These are phyloP conservation scores for Penicillium brasilianum DNA, from an alignment of 2,329 filamentous ascomycete genomes.

Conservation along the genomic window DNA sequence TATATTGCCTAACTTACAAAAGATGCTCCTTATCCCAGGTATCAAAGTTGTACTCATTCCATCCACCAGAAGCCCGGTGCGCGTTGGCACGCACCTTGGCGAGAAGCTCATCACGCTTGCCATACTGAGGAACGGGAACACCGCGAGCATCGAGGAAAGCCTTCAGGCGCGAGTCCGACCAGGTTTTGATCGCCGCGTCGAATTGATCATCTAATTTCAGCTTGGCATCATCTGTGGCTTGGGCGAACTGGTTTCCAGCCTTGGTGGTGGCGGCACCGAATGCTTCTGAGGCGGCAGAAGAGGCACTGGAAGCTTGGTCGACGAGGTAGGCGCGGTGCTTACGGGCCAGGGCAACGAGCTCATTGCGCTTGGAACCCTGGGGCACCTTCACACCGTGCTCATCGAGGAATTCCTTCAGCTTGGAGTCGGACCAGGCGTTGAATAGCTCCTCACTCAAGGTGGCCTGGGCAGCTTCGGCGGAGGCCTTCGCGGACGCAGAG, in stretches of 20 bases:
- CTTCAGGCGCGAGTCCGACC: conserved; percentile 80
- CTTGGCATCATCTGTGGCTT: conserved; percentile 72
- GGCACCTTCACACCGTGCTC: conserved; percentile 89
- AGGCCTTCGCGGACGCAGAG: conserved; percentile 65
- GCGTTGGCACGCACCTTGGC: conserved; percentile 74
- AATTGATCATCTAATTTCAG: conserved; percentile 70
- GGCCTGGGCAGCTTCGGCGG: conserved; percentile 71
- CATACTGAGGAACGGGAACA: conserved; percentile 72
- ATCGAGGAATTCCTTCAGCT: conserved; percentile 92
- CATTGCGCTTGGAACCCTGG: conserved; percentile 87
- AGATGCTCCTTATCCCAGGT: conserved; percentile 75
- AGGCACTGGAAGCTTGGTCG: conserved; percentile 58
- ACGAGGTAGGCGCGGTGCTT: conserved; percentile 75
- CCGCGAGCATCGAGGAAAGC: conserved; percentile 77
- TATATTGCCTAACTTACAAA: conserved; percentile 51
- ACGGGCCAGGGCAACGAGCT: conserved; percentile 85
- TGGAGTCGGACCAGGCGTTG: conserved; percentile 84
- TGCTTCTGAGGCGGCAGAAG: conserved; percentile 49
- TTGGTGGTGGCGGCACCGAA: conserved; percentile 75
- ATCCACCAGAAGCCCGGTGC: conserved; percentile 71
- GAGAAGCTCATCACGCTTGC: conserved; percentile 74
- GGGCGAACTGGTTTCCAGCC: conserved; percentile 76
- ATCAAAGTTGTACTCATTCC: conserved; percentile 78
- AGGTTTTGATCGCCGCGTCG: conserved; percentile 63
- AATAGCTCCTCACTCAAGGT: conserved; percentile 82